Evolutionary conservation across 1,139 yeast species (phyloP).

Genomic region (Meyerozyma elateridarum): DNA sequence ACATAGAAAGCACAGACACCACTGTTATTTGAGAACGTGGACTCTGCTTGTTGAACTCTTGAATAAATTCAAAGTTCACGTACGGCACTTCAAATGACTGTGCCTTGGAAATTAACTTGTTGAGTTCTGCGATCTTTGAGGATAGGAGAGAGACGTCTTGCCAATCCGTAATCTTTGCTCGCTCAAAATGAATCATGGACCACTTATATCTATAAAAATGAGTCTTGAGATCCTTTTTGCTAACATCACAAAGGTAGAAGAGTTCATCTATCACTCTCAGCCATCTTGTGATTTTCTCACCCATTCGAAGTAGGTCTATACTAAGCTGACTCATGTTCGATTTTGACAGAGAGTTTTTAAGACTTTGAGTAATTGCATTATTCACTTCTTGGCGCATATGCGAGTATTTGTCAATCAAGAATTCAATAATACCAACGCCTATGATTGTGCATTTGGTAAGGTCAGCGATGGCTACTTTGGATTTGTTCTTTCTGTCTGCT

Average conservation of each 20-base stretch:
- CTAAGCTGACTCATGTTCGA: conserved; percentile 7
- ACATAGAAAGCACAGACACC: conserved; percentile 60
- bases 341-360: neutral
- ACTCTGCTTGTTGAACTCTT: conserved; percentile 47
- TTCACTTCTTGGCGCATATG: neutral
- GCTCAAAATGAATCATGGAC: conserved; percentile 30
- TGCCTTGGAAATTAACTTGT: conserved; percentile 5
- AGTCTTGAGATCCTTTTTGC: too few species aligned
- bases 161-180: conserved; percentile 28
- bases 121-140: conserved; percentile 20
- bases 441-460: too few species aligned
- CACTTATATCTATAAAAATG: conserved; percentile 28
- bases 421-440: neutral
- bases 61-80: conserved; percentile 57
- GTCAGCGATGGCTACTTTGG: too few species aligned
- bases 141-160: conserved; percentile 26
- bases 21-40: conserved; percentile 63
- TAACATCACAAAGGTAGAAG: too few species aligned
- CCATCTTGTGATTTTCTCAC: conserved; percentile 41
- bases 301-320: conserved; percentile 33
- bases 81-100: conserved; percentile 12
- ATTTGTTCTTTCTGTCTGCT: too few species aligned
- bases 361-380: neutral
- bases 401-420: neutral
- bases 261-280: too few species aligned